Evolutionary conservation across 140 eudicot species (phyloP).

Genomic region (Artemisia princeps): DNA sequence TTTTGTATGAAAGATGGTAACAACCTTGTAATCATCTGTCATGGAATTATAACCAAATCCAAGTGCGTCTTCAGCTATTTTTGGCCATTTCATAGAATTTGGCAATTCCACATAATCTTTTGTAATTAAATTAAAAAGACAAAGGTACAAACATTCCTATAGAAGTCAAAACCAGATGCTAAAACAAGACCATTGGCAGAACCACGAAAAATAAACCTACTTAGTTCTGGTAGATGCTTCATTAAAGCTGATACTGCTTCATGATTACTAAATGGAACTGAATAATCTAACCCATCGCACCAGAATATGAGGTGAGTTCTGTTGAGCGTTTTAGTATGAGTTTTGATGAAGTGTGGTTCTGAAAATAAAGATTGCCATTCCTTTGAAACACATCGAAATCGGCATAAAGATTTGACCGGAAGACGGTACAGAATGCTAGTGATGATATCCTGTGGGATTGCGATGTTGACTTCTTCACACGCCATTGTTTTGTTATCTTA

Average conservation of each 20-base stretch:
- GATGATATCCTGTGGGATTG: background rate
- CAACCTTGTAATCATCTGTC: conserved; percentile 7
- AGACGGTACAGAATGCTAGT: background rate
- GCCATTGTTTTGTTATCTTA: background rate
- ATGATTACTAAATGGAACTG: conserved; percentile 18
- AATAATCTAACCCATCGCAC: conserved; percentile 19
- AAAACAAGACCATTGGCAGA: conserved; percentile 50
- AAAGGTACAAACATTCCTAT: background rate
- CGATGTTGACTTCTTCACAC: background rate
- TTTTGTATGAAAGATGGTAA: background rate
- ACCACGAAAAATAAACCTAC: background rate
- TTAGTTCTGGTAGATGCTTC: background rate
- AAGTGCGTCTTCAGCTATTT: background rate
- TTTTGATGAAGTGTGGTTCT: background rate
- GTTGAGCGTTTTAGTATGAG: conserved; percentile 1
- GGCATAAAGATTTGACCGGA: conserved; percentile 1
- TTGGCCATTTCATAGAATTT: background rate
- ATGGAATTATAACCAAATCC: conserved; percentile 7
- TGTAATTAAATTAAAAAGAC: background rate
- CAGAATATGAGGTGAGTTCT: conserved; percentile 25
- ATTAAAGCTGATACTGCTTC: background rate
- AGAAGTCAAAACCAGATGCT: background rate
- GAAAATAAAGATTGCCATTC: background rate
- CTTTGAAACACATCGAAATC: conserved; percentile 7
- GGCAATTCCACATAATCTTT: background rate